These are phyloP conservation scores for Pistacia integerrima DNA, from an alignment of 345 rosid genomes.

Conservation along the genomic window DNA sequence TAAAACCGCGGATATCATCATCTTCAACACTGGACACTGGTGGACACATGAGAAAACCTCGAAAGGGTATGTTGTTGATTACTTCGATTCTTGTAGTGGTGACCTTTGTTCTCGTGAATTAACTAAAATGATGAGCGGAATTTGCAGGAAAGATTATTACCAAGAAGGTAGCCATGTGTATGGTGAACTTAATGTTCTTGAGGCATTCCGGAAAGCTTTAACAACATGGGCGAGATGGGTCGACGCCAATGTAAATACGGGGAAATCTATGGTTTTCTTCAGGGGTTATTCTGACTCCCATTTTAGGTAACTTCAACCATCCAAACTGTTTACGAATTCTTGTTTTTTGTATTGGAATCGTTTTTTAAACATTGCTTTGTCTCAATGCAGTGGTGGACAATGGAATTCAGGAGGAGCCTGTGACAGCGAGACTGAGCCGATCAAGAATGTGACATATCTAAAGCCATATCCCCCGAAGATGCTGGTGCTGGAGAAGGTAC, in stretches of 20 bases:
- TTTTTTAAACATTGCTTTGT: background rate
- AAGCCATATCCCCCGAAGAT: conserved; percentile 70
- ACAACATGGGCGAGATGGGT: conserved; percentile 96
- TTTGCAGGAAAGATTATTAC: conserved; percentile 82
- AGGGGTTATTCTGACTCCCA: conserved; percentile 95
- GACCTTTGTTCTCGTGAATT: background rate
- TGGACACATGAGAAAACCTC: conserved; percentile 99
- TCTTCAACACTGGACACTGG: conserved; percentile 98
- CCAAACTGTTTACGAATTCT: too few relatives aligned
- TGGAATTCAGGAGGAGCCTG: conserved; percentile 99
- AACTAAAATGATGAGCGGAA: conserved; percentile 8
- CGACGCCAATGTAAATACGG: conserved; percentile 70
- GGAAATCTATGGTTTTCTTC: conserved; percentile 71
- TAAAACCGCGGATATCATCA: conserved; percentile 68
- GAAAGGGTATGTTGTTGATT: conserved; percentile 51
- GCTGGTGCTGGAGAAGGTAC: conserved; percentile 73
- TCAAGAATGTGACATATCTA: conserved; percentile 73
- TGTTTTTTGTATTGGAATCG: background rate
- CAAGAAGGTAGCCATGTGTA: conserved; percentile 91
- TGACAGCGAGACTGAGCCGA: conserved; percentile 80
- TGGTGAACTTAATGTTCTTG: conserved; percentile 72
- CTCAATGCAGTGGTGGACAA: conserved; percentile 79
- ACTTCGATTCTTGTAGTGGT: too few relatives aligned
- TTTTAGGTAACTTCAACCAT: conserved; percentile 59
- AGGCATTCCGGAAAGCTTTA: conserved; percentile 87